Conservation (phyloP, 2,329 filamentous ascomycete genomes). For the Intubia oerlemansii region DNA sequence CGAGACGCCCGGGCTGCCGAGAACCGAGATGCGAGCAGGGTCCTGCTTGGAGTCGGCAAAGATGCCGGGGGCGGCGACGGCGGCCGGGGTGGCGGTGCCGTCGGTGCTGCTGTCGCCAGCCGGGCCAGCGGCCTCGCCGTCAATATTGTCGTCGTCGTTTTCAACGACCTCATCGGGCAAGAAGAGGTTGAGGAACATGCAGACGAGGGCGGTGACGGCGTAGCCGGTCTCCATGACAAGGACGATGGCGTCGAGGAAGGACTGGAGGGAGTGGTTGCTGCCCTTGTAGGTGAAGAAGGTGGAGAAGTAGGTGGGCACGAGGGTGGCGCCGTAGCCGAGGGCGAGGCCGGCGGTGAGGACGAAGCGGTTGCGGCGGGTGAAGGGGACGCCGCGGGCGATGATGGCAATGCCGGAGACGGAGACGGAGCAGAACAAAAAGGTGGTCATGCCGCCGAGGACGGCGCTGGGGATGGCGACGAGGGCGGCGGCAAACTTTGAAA, state of each 20-base stretch:
- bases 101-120: too few relatives aligned
- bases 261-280: slow-evolving; percentile 41
- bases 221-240: slow-evolving; percentile 58
- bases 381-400: slow-evolving; percentile 44
- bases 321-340: slow-evolving; percentile 49
- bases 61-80: too few relatives aligned
- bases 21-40: too few relatives aligned
- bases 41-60: too few relatives aligned
- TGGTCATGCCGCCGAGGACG: slow-evolving; percentile 53
- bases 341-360: slow-evolving; percentile 57
- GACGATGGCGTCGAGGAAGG: slow-evolving; percentile 55
- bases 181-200: slow-evolving; percentile 50
- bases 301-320: slow-evolving; percentile 45
- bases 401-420: slow-evolving; percentile 61
- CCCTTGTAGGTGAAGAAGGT: slow-evolving; percentile 55
- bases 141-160: too few relatives aligned
- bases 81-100: too few relatives aligned
- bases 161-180: slow-evolving; percentile 59
- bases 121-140: too few relatives aligned
- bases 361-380: slow-evolving; percentile 64
- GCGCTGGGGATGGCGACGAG: slow-evolving; percentile 52
- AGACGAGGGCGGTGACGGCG: slow-evolving; percentile 51
- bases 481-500: slow-evolving; percentile 64
- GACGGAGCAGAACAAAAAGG: slow-evolving; percentile 60
- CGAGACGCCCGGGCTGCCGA: too few relatives aligned